Percentiles rank a stretch among this genome's conserved stretches.
Conservation (phyloP, 192 early-diverging fungal genomes). For the Geranomyces variabilis region DNA sequence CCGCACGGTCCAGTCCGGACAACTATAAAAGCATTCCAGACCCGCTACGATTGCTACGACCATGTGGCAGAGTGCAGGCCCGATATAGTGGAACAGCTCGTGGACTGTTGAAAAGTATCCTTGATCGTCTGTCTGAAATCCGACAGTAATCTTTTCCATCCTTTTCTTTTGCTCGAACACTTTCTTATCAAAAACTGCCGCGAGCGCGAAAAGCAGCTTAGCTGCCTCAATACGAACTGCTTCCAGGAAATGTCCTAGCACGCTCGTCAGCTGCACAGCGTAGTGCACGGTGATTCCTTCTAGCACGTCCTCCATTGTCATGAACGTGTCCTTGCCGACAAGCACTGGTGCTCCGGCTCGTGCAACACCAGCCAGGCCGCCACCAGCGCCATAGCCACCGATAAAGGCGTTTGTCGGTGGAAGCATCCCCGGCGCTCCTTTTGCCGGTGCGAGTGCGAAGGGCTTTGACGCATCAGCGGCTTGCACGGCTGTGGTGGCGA, state of each 20-base stretch:
- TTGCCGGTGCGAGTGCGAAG: slow-evolving; percentile 18
- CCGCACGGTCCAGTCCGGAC: slow-evolving; percentile 51
- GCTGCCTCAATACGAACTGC: slow-evolving; percentile 47
- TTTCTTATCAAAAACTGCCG: slow-evolving; percentile 42
- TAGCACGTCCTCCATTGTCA: slow-evolving; percentile 33
- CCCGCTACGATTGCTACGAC: slow-evolving; percentile 60
- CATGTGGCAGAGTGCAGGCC: slow-evolving; percentile 47
- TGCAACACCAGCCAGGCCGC: neutral
- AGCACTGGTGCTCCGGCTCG: slow-evolving; percentile 11
- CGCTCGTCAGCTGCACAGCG: slow-evolving; percentile 53
- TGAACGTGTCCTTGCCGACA: slow-evolving; percentile 21
- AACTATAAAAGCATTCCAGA: slow-evolving; percentile 58
- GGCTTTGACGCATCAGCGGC: slow-evolving; percentile 29
- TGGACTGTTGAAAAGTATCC: slow-evolving; percentile 49
- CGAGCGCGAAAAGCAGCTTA: slow-evolving; percentile 41
- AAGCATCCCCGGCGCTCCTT: slow-evolving; percentile 4
- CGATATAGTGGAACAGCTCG: slow-evolving; percentile 55
- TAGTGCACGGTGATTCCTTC: slow-evolving; percentile 46
- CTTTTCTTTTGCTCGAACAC: slow-evolving; percentile 37
- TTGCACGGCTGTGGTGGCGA: slow-evolving; percentile 41
- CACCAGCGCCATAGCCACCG: neutral
- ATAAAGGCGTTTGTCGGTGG: neutral
- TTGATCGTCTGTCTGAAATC: slow-evolving; percentile 40
- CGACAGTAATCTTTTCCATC: slow-evolving; percentile 35
- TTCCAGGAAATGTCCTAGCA: slow-evolving; percentile 49